phyloP scores from a whole-genome alignment of 2,329 filamentous ascomycete genomes.

The Metarhizium sp. region DNA sequence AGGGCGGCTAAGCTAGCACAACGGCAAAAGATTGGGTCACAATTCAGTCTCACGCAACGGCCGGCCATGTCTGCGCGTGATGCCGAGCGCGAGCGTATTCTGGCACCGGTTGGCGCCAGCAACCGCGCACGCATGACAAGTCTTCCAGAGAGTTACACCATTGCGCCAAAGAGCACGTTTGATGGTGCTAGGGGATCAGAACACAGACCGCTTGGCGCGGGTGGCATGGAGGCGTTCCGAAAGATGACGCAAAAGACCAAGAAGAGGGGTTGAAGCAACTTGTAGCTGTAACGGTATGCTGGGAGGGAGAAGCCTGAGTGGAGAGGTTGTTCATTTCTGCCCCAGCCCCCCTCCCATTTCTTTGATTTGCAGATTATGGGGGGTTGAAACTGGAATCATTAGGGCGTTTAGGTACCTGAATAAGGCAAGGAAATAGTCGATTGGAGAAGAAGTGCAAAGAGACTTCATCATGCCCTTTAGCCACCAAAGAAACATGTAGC shows the following conservation, averaged over 20 bases:
- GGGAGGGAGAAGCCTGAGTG: neutral
- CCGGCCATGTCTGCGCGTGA: conserved; percentile 35
- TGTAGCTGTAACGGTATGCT: neutral
- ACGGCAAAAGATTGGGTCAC: conserved; percentile 35
- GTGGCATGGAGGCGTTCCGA: conserved; percentile 54
- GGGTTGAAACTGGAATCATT: too few species aligned
- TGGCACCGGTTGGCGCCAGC: conserved; percentile 43
- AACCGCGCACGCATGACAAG: conserved; percentile 49
- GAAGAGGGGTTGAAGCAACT: conserved; percentile 27
- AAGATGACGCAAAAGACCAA: conserved; percentile 57
- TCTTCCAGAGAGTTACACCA: conserved; percentile 47
- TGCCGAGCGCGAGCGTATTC: conserved; percentile 46
- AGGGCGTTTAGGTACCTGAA: too few species aligned
- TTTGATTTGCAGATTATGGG: too few species aligned
- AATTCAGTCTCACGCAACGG: conserved; percentile 41
- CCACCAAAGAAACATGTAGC: too few species aligned
- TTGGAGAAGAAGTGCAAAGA: too few species aligned
- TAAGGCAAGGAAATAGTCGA: too few species aligned
- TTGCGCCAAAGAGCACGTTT: conserved; percentile 54
- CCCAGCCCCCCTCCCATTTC: too few species aligned
- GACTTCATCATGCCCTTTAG: too few species aligned
- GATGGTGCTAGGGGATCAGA: conserved; percentile 41
- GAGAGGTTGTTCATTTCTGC: neutral
- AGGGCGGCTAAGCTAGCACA: conserved; percentile 47
- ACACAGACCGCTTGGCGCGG: conserved; percentile 52